Evolutionary conservation across 2,329 filamentous ascomycete species (phyloP).

Genomic region (Sclerotinia trifoliorum): DNA sequence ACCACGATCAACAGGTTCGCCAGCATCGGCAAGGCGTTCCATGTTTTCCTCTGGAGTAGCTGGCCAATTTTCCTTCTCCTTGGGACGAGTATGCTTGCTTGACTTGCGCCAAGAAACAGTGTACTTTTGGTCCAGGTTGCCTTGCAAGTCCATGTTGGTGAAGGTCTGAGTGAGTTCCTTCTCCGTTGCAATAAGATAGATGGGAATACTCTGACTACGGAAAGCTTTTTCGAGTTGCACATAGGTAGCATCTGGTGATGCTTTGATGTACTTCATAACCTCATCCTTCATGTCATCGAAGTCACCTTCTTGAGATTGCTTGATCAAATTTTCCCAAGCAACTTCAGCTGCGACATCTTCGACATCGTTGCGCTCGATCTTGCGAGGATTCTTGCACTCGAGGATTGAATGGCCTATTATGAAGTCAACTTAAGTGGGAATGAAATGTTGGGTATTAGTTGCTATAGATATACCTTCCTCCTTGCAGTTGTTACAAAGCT

Average conservation of each 20-base stretch:
- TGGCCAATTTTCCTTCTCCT: constrained; percentile 61
- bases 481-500: constrained; percentile 60
- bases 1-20: constrained; percentile 59
- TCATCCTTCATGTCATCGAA: constrained; percentile 62
- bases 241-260: constrained; percentile 57
- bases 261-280: constrained; percentile 60
- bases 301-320: constrained; percentile 54
- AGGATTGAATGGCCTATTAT: constrained; percentile 52
- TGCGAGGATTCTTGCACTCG: constrained; percentile 59
- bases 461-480: constrained; percentile 50
- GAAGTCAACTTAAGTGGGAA: constrained; percentile 4
- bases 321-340: constrained; percentile 57
- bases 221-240: constrained; percentile 60
- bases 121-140: constrained; percentile 63
- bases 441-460: neutral
- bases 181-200: constrained; percentile 64
- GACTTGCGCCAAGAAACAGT: constrained; percentile 62
- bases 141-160: constrained; percentile 72
- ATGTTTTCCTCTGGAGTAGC: constrained; percentile 58
- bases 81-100: constrained; percentile 55
- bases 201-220: constrained; percentile 51
- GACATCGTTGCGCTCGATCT: constrained; percentile 54
- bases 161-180: constrained; percentile 55
- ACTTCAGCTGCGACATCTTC: constrained; percentile 51
- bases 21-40: constrained; percentile 62